Percentiles rank a stretch among this genome's conserved stretches.
Conservation (phyloP, 192 early-diverging fungal species). For the Backusella morwellensis region DNA sequence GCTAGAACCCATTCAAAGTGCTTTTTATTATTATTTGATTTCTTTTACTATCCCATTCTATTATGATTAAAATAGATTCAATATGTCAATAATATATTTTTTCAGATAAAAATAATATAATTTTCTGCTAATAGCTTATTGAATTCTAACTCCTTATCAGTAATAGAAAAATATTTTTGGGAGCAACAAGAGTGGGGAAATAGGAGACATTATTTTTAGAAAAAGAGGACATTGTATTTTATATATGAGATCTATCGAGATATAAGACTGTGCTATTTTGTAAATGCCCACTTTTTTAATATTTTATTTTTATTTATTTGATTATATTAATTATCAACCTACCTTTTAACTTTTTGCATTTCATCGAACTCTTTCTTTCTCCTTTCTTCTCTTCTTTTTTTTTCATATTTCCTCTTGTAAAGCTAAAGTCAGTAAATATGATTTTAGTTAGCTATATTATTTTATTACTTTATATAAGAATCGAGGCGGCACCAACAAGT, state of each 20-base stretch:
- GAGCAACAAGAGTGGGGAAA: neutral
- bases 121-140: neutral
- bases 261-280: neutral
- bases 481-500: neutral
- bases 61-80: neutral
- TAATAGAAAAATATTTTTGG: neutral
- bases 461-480: neutral
- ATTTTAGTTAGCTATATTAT: neutral
- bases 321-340: neutral
- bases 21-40: neutral
- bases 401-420: neutral
- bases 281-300: neutral
- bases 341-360: neutral
- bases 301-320: neutral
- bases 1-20: neutral
- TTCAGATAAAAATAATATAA: neutral
- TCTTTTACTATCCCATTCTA: neutral
- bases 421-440: neutral
- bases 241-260: neutral
- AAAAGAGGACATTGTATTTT: neutral
- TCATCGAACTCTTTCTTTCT: neutral
- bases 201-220: conserved; percentile 3
- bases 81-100: neutral
- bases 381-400: neutral
- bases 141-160: neutral